Evolutionary conservation across 495 filamentous ascomycete genomes (phyloP).

Genomic region (Penicillium desertorum): DNA sequence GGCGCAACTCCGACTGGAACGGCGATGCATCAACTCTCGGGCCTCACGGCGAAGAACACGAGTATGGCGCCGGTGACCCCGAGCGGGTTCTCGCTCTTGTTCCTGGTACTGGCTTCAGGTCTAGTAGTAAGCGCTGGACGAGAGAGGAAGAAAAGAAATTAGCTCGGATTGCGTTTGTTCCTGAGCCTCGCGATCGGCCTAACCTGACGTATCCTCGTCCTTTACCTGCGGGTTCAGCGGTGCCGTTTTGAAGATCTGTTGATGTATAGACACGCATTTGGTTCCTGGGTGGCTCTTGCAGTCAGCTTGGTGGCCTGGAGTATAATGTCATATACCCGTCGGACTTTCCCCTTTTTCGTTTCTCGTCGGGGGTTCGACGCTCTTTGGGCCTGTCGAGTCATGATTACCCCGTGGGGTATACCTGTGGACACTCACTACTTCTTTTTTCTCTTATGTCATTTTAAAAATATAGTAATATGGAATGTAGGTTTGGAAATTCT

Average conservation of each 20-base stretch:
- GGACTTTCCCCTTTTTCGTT: neutral
- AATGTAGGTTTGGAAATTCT: slow-evolving; percentile 2
- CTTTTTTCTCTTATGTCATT: neutral
- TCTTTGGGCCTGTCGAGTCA: slow-evolving; percentile 2
- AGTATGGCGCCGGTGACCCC: slow-evolving; percentile 32
- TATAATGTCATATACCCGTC: neutral
- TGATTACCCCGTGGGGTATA: neutral
- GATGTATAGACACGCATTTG: neutral
- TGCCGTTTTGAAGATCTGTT: neutral
- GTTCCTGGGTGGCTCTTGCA: neutral
- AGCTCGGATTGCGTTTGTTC: slow-evolving; percentile 4
- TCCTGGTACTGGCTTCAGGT: slow-evolving; percentile 17
- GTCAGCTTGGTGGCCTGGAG: neutral
- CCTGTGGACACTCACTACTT: neutral
- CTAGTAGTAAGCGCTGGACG: slow-evolving; percentile 1
- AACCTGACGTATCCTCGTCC: slow-evolving; percentile 1
- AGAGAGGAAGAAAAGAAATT: slow-evolving; percentile 14
- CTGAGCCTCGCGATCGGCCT: slow-evolving; percentile 8
- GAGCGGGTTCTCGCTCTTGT: slow-evolving; percentile 29
- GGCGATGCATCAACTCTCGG: slow-evolving; percentile 35
- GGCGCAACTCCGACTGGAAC: slow-evolving; percentile 33
- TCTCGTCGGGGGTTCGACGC: neutral
- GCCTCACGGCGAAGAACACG: slow-evolving; percentile 34
- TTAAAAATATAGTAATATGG: neutral
- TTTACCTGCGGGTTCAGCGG: neutral